Base-by-base conservation (phyloP, 345 rosid genomes). In the Sisymbrium altissimum region DNA sequence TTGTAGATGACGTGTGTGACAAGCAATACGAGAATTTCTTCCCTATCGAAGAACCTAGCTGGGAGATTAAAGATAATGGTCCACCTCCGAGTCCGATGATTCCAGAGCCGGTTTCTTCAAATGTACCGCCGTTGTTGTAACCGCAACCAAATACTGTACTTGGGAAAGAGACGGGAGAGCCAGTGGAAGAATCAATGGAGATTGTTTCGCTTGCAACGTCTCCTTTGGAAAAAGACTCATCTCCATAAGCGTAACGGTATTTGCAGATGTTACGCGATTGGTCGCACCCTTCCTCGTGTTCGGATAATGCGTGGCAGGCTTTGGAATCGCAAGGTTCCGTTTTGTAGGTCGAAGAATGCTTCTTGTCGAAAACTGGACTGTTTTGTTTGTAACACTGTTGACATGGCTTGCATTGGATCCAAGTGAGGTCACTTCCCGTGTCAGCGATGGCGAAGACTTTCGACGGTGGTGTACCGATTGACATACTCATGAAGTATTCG, bases 61-160 rank as follows among this genome's bases (percentile, higher is more conserved):
- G 96, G 1, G 86, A 76, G 11, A 84, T 15, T 3, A 90, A 29
- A 1, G 93, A 90, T 33, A 86, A 77, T 3, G 83, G 58, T 17
- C 91, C 88, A 0, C 88, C 84, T 1, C 92, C 89, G 0, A 90
- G 90, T 2, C 93, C 97, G 13, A 86, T 32, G n/a, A 88, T 83
- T 2, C 91, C 91, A 0, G 91, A 80, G 4, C 91, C 93, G 1
- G 19, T 29, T 30, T 76, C 72, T 18, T 85, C 84, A n/a, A 81
- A 86, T 0, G 61, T 53, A 19, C 91, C 87, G 7, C 74, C 81
- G 7, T 84, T 86, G 46, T 64, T 44, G 36, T 73, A 76, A 7
- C 91, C 88, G 38, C 93, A 90, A 5, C 97, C 92, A 33, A 88
- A 70, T n/a, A 72, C 64, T 0, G 78, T 46, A 4, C 64, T 40